phyloP scores from a whole-genome alignment of 179 eudicot genomes.

The Pouteria campechiana region DNA sequence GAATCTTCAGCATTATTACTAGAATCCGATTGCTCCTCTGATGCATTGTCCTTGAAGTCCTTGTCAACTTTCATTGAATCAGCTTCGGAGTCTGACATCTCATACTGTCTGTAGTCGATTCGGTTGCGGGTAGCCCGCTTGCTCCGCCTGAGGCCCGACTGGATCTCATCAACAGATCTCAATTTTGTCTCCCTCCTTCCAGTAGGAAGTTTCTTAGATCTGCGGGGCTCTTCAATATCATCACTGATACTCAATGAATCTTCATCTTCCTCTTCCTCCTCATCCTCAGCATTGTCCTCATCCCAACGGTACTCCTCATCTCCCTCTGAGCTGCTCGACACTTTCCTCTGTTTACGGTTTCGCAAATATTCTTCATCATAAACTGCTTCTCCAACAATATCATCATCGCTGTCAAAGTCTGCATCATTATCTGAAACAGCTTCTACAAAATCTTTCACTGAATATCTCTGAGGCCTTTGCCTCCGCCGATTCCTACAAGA shows the following conservation, averaged over 20 bases:
- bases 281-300: slow-evolving; percentile 62
- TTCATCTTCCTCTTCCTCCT: slow-evolving; percentile 44
- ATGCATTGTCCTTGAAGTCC: slow-evolving; percentile 26
- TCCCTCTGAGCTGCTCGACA: slow-evolving; percentile 79
- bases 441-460: slow-evolving; percentile 58
- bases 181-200: slow-evolving; percentile 41
- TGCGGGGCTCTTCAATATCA: slow-evolving; percentile 56
- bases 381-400: slow-evolving; percentile 93
- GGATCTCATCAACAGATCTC: slow-evolving; percentile 40
- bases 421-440: slow-evolving; percentile 57
- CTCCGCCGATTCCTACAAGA: slow-evolving; percentile 52
- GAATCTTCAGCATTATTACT: slow-evolving; percentile 44
- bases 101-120: slow-evolving; percentile 57
- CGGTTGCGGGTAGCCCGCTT: slow-evolving; percentile 69
- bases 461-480: slow-evolving; percentile 74
- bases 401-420: slow-evolving; percentile 68
- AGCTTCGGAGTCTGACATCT: slow-evolving; percentile 64
- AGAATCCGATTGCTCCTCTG: slow-evolving; percentile 27
- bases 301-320: slow-evolving; percentile 62
- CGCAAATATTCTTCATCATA: slow-evolving; percentile 78
- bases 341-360: slow-evolving; percentile 39
- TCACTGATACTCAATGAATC: slow-evolving; percentile 52
- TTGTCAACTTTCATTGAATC: slow-evolving; percentile 38
- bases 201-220: slow-evolving; percentile 31
- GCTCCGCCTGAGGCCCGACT: slow-evolving; percentile 75